Evolutionary conservation across 176 grass and related monocot genomes (phyloP).

Genomic region (Hordeum marinum): DNA sequence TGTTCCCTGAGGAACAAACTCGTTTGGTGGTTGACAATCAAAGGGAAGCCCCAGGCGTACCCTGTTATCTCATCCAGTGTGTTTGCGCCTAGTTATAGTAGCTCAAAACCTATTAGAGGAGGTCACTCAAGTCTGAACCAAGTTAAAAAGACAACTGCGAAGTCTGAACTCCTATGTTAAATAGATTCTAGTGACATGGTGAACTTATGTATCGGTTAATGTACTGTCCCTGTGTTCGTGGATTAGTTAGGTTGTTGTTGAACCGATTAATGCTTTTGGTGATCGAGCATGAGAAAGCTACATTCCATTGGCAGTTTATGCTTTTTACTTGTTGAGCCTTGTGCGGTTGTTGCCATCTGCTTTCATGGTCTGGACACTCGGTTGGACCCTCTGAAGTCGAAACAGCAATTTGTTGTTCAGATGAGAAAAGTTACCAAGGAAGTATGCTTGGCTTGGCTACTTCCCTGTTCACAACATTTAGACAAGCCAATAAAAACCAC

Average conservation of each 20-base stretch:
- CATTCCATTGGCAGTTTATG: background rate
- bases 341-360: background rate
- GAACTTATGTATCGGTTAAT: background rate
- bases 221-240: background rate
- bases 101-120: background rate
- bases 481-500: too few species aligned
- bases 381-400: background rate
- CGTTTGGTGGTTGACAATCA: background rate
- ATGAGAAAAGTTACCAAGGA: too few species aligned
- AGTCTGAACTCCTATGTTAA: background rate
- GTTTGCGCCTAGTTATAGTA: background rate
- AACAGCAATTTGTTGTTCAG: background rate
- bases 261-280: background rate
- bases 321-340: background rate
- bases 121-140: background rate
- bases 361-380: background rate
- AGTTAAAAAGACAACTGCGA: background rate
- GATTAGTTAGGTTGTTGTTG: background rate
- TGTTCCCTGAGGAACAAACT: background rate
- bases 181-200: background rate
- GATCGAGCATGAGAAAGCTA: background rate
- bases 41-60: background rate
- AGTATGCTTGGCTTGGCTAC: too few species aligned
- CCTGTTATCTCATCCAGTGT: background rate
- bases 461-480: too few species aligned